Base-by-base conservation (phyloP, 2,329 filamentous ascomycete genomes). In the Trichoderma afroharzianum region DNA sequence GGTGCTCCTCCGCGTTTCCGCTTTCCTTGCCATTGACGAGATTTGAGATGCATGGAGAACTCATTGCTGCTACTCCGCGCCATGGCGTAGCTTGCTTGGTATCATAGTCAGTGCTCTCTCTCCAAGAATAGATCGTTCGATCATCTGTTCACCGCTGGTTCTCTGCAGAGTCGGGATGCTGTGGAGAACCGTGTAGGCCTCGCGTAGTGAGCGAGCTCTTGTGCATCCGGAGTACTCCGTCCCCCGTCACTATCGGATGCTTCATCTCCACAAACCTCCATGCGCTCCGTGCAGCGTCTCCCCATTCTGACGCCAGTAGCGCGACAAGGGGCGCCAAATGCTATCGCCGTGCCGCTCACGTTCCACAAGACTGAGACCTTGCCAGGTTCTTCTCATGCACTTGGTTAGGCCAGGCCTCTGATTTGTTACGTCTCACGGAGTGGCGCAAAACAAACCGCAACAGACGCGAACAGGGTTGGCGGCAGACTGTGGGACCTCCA, bases 251-350 rank as follows among this genome's bases (percentile, higher is more conserved):
- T 53, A 61, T 71, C 62, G 55, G 69, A 67, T 68, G 66, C 55
- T 43, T 59, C 69, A 62, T 61, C 62, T 66, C 62, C 61, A 66
- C 69, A 61, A 59, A 26, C 62, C 69, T 66, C 63, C 63, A 68
- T 68, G 66, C 66, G 66, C 66, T 68, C 43, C 58, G 58, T 63
- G 68, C 68, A 63, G 68, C 68, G 57, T 68, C 66, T 71, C 69
- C 28, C 55, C 63, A 53, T 72, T 72, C 71, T 71, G 62, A 71
- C 71, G 71, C 71, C 68, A 36, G 68, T 72, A 71, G 68, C 68
- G 71, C 71, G 68, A 68, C 66, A 28, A 68, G 66, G 66, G 66
- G 57, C 55, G 66, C 66, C 55, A 68, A 68, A 68, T 68, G 55
- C 66, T 62, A 71, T 62, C 57, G 43, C 63, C 58, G 70, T 71